Percentiles rank a stretch among this genome's conserved stretches.
Conservation (phyloP, 2,329 filamentous ascomycete species). For the Neonectria magnoliae region DNA sequence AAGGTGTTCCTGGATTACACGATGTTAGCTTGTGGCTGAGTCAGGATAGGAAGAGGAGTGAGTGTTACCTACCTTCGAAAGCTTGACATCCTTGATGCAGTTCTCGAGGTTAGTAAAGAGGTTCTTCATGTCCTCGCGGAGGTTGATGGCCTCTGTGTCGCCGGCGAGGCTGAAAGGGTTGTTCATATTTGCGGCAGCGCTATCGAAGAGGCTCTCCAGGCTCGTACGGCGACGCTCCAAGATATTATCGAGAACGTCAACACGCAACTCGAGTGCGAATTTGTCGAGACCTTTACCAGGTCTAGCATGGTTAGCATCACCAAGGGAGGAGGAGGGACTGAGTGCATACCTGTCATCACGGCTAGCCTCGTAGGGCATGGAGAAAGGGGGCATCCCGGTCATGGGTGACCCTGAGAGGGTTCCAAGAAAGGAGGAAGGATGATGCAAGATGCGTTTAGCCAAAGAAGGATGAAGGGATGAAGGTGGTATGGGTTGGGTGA, state of each 20-base stretch:
- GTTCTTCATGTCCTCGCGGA: background rate
- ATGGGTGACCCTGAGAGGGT: background rate
- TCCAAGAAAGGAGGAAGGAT: background rate
- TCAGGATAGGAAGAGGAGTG: background rate
- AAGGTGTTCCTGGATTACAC: conserved; percentile 1
- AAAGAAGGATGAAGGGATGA: background rate
- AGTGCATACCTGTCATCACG: background rate
- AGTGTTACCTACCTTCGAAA: background rate
- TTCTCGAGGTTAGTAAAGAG: background rate
- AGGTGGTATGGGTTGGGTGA: background rate
- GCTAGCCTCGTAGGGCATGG: background rate
- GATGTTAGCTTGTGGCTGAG: background rate
- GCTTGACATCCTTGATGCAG: background rate
- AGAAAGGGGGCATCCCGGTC: background rate
- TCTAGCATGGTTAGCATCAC: background rate
- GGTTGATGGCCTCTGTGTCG: background rate
- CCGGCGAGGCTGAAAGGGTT: background rate
- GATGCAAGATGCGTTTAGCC: background rate
- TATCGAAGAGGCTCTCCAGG: background rate
- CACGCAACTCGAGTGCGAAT: background rate
- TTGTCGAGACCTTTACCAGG: background rate
- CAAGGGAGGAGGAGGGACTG: background rate
- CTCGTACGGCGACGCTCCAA: background rate
- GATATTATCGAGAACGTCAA: no score
- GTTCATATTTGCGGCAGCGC: background rate